phyloP scores from a whole-genome alignment of 2,329 filamentous ascomycete genomes.

The Diplocarpon mali region DNA sequence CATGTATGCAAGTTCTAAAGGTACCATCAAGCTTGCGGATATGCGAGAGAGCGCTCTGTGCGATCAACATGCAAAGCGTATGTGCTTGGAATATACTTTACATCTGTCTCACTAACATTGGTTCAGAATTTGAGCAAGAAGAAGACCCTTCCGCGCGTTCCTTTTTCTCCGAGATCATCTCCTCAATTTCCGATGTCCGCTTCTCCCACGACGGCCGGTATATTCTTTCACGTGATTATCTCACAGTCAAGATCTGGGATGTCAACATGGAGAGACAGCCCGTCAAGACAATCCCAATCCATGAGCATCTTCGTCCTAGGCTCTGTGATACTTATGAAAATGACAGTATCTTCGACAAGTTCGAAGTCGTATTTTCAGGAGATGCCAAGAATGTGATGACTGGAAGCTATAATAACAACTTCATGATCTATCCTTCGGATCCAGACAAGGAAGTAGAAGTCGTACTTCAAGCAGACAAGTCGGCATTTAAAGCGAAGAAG shows the following conservation, averaged over 20 bases:
- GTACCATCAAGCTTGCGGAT: slow-evolving; percentile 95
- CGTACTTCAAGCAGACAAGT: slow-evolving; percentile 95
- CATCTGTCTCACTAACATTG: slow-evolving; percentile 8
- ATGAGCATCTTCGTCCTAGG: slow-evolving; percentile 87
- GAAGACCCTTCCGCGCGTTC: slow-evolving; percentile 94
- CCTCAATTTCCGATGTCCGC: slow-evolving; percentile 95
- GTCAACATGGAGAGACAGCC: slow-evolving; percentile 98
- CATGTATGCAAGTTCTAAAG: slow-evolving; percentile 99
- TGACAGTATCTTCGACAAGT: slow-evolving; percentile 99
- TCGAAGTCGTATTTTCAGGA: slow-evolving; percentile 96
- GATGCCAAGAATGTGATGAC: slow-evolving; percentile 99
- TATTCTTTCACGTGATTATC: slow-evolving; percentile 93
- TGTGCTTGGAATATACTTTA: slow-evolving; percentile 6
- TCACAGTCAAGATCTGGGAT: slow-evolving; percentile 99
- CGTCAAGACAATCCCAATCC: slow-evolving; percentile 96
- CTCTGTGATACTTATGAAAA: slow-evolving; percentile 99
- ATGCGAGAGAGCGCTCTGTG: slow-evolving; percentile 97
- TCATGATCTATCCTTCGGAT: slow-evolving; percentile 99
- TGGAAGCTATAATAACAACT: slow-evolving; percentile 99
- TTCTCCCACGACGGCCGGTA: slow-evolving; percentile 96
- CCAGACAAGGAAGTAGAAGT: slow-evolving; percentile 95
- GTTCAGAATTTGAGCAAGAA: slow-evolving; percentile 93
- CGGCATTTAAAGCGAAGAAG: slow-evolving; percentile 99
- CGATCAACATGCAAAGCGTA: slow-evolving; percentile 90
- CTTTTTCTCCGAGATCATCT: slow-evolving; percentile 99